Base-by-base conservation (phyloP, 257 asterid genomes). In the Mentha longifolia region DNA sequence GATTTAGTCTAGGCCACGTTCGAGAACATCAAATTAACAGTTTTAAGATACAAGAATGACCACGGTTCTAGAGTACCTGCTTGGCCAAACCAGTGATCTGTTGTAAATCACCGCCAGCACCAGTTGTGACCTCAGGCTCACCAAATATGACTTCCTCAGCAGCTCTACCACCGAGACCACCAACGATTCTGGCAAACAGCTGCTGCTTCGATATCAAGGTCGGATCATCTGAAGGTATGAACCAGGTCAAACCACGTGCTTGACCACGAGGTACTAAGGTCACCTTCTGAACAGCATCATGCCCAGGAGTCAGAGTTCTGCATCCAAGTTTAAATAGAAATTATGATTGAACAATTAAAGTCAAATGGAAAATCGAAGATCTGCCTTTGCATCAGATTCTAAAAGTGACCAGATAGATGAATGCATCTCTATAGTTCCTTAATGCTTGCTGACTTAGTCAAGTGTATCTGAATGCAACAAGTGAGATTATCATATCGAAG, bases 141-240 rank as follows among this genome's bases (percentile, higher is more conserved):
- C 99, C 99, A 74, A 95, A 95, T 73, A 95, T 90, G 76, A 95
- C 75, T 84, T 88, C 97, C 82, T 95, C 99, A 1, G 99, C 96
- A 78, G 99, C 99, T 82, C 99, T 83, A 79, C 98, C 99, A 70
- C 98, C 99, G 11, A 95, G 98, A 55, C 98, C 99, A 47, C 98
- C 99, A 62, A 95, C 99, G 70, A 95, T 87, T 84, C 99, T 82
- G 31, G 98, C 99, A 71, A 88, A 91, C 64, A 89, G 92, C 80
- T 95, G 99, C 78, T 91, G 98, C 80, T 91, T 93, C 31, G 98
- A 93, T 68, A 93, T 93, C 83, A 93, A 86, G 85, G 98, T 95
- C 9, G 98, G 99, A 71, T 95, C 99, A 66, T 95, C 99, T 7
- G 92, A 81, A 71, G 98, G 99, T 71, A 95, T 92, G 77, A 95